These are phyloP conservation scores for Lumnitzera littorea DNA, from an alignment of 345 rosid species.

Conservation along the genomic window DNA sequence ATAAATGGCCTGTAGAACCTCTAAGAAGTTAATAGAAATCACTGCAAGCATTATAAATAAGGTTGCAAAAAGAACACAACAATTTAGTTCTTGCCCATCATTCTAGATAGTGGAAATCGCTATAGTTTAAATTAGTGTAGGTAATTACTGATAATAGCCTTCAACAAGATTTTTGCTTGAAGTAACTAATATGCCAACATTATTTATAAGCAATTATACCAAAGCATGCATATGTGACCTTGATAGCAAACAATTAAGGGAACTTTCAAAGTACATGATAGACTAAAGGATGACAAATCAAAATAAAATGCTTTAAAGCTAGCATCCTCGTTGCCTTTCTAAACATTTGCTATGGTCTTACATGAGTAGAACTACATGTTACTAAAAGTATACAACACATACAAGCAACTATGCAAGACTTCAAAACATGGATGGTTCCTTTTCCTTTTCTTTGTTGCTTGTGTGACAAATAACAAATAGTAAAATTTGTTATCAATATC, in stretches of 20 bases:
- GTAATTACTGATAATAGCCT: slow-evolving; percentile 82
- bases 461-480: no score
- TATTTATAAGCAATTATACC: slow-evolving; percentile 74
- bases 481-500: no score
- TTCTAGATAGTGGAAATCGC: slow-evolving; percentile 79
- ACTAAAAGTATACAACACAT: no score
- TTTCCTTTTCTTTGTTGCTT: no score
- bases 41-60: no score
- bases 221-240: slow-evolving; percentile 72
- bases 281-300: slow-evolving; percentile 67
- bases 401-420: no score
- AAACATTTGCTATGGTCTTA: no score
- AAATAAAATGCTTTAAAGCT: slow-evolving; percentile 64
- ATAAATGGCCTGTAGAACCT: neutral
- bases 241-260: slow-evolving; percentile 66
- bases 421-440: no score
- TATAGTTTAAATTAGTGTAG: no score
- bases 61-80: slow-evolving; percentile 70
- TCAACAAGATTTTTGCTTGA: slow-evolving; percentile 45
- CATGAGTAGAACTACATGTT: no score
- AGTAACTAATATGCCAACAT: slow-evolving; percentile 88
- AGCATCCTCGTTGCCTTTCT: no score
- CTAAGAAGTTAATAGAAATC: slow-evolving; percentile 64
- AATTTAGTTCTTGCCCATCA: slow-evolving; percentile 76
- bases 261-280: slow-evolving; percentile 46